Conservation (phyloP, 495 filamentous ascomycete genomes). For the Astrocystis sublimbata region DNA sequence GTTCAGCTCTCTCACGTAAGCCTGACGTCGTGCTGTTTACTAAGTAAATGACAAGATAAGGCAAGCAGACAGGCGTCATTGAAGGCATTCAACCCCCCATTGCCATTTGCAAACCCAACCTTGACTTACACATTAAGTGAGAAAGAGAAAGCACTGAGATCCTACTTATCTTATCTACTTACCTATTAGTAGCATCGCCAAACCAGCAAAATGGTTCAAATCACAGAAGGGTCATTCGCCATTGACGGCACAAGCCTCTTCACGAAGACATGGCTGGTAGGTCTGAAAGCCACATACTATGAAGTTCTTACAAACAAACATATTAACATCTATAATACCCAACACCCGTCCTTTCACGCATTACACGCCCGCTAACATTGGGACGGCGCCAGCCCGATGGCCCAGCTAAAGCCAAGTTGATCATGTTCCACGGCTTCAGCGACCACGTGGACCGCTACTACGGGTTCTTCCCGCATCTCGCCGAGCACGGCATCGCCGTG, state of each 20-base stretch:
- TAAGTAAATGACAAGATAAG: no score
- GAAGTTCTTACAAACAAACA: background rate
- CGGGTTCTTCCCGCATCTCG: slow-evolving; percentile 66
- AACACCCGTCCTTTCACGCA: background rate
- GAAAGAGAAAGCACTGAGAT: background rate
- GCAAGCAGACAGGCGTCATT: background rate
- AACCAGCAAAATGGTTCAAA: slow-evolving; percentile 42
- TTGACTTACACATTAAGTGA: background rate
- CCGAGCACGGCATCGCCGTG: slow-evolving; percentile 69
- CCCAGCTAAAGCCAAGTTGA: slow-evolving; percentile 62
- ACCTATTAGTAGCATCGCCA: background rate
- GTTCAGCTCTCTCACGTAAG: background rate
- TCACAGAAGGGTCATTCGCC: slow-evolving; percentile 52
- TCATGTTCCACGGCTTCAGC: slow-evolving; percentile 84
- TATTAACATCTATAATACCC: slow-evolving; percentile 15
- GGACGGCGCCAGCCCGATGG: slow-evolving; percentile 45
- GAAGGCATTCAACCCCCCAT: background rate
- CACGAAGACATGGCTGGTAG: slow-evolving; percentile 84
- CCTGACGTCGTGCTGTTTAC: background rate
- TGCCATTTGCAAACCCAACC: background rate
- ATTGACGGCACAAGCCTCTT: slow-evolving; percentile 66
- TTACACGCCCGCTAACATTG: background rate
- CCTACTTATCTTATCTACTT: no score
- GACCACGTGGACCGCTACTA: slow-evolving; percentile 80
- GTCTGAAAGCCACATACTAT: slow-evolving; percentile 21